These are phyloP conservation scores for Ophiosphaerella herpotricha DNA, from an alignment of 2,329 filamentous ascomycete genomes.

Conservation along the genomic window DNA sequence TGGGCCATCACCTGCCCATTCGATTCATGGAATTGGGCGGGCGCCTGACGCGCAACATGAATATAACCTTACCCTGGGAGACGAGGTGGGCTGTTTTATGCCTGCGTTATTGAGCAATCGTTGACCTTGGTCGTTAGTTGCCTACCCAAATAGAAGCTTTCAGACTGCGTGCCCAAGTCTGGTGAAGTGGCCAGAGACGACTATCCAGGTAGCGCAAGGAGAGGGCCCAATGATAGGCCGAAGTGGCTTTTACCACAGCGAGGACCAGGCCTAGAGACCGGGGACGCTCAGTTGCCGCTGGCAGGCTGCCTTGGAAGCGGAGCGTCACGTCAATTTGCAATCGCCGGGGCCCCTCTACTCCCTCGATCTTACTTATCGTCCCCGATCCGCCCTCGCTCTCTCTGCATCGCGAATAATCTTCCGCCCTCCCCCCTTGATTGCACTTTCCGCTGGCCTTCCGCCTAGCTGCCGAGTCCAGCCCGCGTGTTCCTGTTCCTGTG, in stretches of 20 bases:
- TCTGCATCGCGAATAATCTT: conserved; percentile 1
- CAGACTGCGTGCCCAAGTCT: too few species aligned
- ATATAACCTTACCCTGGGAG: neutral
- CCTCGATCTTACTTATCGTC: conserved; percentile 9
- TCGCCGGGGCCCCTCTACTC: neutral
- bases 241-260: neutral
- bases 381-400: conserved; percentile 5
- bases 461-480: conserved; percentile 2
- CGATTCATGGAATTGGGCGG: conserved; percentile 1
- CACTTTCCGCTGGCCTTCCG: conserved; percentile 10
- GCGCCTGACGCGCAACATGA: conserved; percentile 3
- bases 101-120: neutral
- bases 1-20: conserved; percentile 5
- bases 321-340: conserved; percentile 3
- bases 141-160: too few species aligned
- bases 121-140: too few species aligned
- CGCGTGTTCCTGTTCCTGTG: neutral
- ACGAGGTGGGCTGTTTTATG: neutral
- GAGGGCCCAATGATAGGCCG: conserved; percentile 8
- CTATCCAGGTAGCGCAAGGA: neutral
- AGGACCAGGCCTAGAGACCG: conserved; percentile 6
- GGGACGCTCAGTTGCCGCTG: conserved; percentile 1
- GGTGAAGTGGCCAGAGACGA: conserved; percentile 4
- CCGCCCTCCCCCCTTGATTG: conserved; percentile 2
- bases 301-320: conserved; percentile 6